Percentiles rank a stretch among this genome's conserved stretches.
Evolutionary conservation across 2,329 filamentous ascomycete genomes (phyloP).

Genomic region (Clarireedia paspali): DNA sequence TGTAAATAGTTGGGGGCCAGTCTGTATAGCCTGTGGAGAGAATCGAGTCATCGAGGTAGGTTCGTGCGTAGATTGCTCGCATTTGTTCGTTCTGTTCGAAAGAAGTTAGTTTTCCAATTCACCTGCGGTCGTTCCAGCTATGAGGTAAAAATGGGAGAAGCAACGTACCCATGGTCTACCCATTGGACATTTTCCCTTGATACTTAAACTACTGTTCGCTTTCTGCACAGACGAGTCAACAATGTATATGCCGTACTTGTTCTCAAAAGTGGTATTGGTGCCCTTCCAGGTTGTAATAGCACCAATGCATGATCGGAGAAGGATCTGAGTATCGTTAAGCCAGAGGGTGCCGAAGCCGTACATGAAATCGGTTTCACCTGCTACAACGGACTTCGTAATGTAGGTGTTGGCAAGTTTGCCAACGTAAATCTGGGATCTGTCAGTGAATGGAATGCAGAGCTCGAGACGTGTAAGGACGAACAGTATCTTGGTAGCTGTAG

Average conservation of each 20-base stretch:
- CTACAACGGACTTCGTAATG: constrained; percentile 52
- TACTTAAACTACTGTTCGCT: constrained; percentile 40
- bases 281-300: constrained; percentile 65
- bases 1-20: constrained; percentile 31
- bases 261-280: constrained; percentile 55
- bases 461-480: constrained; percentile 20
- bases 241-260: constrained; percentile 62
- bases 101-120: too few species aligned
- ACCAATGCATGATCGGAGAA: constrained; percentile 53
- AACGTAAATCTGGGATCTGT: constrained; percentile 43
- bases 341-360: constrained; percentile 54
- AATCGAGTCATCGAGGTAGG: constrained; percentile 44
- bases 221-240: constrained; percentile 45
- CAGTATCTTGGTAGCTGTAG: constrained; percentile 62
- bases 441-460: background rate
- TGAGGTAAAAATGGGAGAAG: background rate
- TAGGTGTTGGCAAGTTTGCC: constrained; percentile 61
- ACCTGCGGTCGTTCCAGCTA: too few species aligned
- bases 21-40: constrained; percentile 40
- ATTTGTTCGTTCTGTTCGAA: constrained; percentile 36
- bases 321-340: constrained; percentile 45
- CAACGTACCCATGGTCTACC: constrained; percentile 41
- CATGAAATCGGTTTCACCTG: constrained; percentile 60
- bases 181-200: constrained; percentile 39
- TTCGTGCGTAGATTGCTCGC: constrained; percentile 43